Evolutionary conservation across 176 grass and related monocot genomes (phyloP).

Genomic region (Zoysia pacifica): DNA sequence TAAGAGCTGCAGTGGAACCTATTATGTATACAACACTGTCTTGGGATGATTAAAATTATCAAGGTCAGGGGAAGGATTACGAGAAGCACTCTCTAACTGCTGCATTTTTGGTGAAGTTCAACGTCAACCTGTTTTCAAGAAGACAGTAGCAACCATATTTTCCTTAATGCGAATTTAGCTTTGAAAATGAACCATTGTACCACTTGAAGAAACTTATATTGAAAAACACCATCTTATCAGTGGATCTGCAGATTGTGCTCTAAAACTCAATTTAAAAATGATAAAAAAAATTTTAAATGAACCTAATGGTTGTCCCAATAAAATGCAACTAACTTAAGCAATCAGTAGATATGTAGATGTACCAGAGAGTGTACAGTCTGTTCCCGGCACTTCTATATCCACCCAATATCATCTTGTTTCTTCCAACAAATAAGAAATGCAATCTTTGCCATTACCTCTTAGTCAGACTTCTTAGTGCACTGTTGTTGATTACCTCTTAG

Average conservation of each 20-base stretch:
- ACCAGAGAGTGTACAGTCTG: conserved; percentile 51
- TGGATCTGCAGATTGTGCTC: neutral
- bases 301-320: neutral
- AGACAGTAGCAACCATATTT: neutral
- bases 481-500: conserved; percentile 38
- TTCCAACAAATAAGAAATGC: conserved; percentile 21
- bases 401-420: conserved; percentile 47
- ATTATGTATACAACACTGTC: neutral
- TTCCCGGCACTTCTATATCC: conserved; percentile 48
- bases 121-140: neutral
- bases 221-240: neutral
- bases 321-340: neutral
- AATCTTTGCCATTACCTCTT: conserved; percentile 24
- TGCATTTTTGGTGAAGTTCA: neutral
- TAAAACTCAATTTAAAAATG: neutral
- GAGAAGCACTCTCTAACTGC: neutral
- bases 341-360: conserved; percentile 20
- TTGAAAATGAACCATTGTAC: neutral
- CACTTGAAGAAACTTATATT: conserved; percentile 19
- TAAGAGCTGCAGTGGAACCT: conserved; percentile 7
- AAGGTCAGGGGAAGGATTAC: neutral
- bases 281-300: neutral
- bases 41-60: neutral
- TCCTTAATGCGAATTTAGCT: neutral
- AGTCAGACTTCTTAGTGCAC: conserved; percentile 38